Conservation (phyloP, 495 filamentous ascomycete genomes). For the Pseudevernia furfuracea region DNA sequence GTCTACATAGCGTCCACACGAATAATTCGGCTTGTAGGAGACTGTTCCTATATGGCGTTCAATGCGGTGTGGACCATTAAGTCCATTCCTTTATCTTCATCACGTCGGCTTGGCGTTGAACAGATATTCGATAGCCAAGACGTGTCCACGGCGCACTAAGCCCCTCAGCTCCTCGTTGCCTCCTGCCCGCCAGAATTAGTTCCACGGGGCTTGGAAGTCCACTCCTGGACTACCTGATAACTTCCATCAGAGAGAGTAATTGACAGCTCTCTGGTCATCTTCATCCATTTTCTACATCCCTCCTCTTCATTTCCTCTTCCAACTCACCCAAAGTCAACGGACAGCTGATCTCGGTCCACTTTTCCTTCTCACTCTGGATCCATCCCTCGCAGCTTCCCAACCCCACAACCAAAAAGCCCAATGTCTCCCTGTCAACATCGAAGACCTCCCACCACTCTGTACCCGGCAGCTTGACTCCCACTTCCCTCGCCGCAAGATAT, state of each 20-base stretch:
- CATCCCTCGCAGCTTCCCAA: conserved; percentile 75
- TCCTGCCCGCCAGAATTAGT: background rate
- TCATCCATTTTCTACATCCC: conserved; percentile 25
- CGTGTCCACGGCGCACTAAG: background rate
- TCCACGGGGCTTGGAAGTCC: background rate
- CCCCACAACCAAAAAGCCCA: conserved; percentile 85
- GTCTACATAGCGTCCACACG: too few species aligned
- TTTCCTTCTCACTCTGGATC: conserved; percentile 45
- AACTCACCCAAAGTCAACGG: conserved; percentile 48
- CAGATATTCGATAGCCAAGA: too few species aligned
- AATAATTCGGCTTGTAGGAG: too few species aligned
- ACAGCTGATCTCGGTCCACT: conserved; percentile 32
- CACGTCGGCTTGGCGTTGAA: too few species aligned
- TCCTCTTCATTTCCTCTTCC: conserved; percentile 53
- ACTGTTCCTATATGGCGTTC: too few species aligned
- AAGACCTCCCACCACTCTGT: conserved; percentile 96
- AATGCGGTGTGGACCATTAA: too few species aligned
- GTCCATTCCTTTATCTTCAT: too few species aligned
- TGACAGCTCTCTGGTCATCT: background rate
- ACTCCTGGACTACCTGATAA: background rate
- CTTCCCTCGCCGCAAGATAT: conserved; percentile 79
- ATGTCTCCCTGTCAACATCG: conserved; percentile 91
- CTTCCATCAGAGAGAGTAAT: background rate
- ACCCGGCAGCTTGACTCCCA: conserved; percentile 66
- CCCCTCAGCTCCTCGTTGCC: background rate